Percentiles rank a stretch among this genome's conserved stretches.
Conservation (phyloP, 805 yeast species). For the Hemisphaericaspora nanyangensis region DNA sequence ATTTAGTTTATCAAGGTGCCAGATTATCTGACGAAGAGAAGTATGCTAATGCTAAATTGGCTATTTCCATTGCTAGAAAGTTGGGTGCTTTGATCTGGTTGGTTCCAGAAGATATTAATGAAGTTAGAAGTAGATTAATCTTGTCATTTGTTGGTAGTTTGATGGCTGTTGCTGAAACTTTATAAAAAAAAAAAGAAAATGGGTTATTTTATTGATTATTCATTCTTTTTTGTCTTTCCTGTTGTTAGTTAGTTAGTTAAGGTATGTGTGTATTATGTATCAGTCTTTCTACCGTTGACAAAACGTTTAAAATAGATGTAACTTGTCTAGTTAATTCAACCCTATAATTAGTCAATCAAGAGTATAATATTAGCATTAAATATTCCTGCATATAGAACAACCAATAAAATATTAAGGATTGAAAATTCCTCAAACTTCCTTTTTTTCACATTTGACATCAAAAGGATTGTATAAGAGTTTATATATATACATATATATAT, state of each 20-base stretch:
- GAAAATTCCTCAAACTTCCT: background rate
- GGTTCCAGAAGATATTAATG: constrained; percentile 99
- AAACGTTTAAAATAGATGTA: no score
- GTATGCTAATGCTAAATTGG: constrained; percentile 93
- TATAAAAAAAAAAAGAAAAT: no score
- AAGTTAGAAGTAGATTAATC: constrained; percentile 90
- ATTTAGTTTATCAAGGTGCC: constrained; percentile 74
- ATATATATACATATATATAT: no score
- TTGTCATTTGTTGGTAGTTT: constrained; percentile 93
- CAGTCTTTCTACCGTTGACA: no score
- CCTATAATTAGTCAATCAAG: no score
- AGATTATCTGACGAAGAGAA: constrained; percentile 69
- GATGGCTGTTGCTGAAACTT: constrained; percentile 50
- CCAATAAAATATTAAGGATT: background rate
- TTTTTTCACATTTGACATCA: background rate
- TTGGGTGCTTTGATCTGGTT: constrained; percentile 97
- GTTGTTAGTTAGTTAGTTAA: no score
- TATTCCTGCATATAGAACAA: background rate
- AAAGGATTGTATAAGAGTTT: no score
- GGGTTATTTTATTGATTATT: no score
- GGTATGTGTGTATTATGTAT: no score
- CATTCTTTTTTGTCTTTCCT: no score
- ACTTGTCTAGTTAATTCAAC: no score
- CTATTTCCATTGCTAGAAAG: constrained; percentile 97
- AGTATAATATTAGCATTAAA: no score